Percentiles rank a stretch among this genome's conserved stretches.
Conservation (phyloP, 2,329 filamentous ascomycete genomes). For the Botrytis paeoniae region DNA sequence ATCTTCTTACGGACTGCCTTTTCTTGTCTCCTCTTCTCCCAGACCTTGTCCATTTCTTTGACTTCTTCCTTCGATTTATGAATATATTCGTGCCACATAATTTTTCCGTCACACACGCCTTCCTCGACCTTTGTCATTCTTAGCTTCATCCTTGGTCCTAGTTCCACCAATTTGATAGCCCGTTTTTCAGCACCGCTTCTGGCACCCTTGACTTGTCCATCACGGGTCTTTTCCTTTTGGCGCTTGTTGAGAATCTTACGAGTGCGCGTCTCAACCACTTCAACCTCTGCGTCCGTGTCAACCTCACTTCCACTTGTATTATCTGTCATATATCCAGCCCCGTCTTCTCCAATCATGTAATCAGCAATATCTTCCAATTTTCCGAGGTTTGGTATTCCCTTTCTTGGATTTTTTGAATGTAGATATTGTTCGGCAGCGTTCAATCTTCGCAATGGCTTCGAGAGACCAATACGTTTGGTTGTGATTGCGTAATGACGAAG, state of each 20-base stretch:
- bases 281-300: conserved; percentile 94
- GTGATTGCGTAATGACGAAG: conserved; percentile 94
- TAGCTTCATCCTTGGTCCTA: conserved; percentile 85
- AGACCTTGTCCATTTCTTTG: conserved; percentile 74
- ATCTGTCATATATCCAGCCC: conserved; percentile 82
- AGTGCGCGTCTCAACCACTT: conserved; percentile 66
- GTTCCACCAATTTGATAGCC: conserved; percentile 86
- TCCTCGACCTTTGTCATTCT: conserved; percentile 95
- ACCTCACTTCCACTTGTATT: conserved; percentile 82
- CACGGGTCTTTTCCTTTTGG: conserved; percentile 42
- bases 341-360: conserved; percentile 82
- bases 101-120: conserved; percentile 80
- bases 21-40: conserved; percentile 73
- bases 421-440: conserved; percentile 81
- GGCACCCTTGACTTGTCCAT: conserved; percentile 44
- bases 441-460: conserved; percentile 77
- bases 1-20: conserved; percentile 79
- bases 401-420: conserved; percentile 49
- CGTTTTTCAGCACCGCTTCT: conserved; percentile 59
- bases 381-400: conserved; percentile 80
- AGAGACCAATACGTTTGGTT: conserved; percentile 79
- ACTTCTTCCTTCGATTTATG: conserved; percentile 78
- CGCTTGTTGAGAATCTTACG: conserved; percentile 55
- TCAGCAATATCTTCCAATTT: conserved; percentile 92
- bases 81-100: conserved; percentile 98